Evolutionary conservation across 2,329 filamentous ascomycete genomes (phyloP).

Genomic region (Lecanoromycetidae sp.): DNA sequence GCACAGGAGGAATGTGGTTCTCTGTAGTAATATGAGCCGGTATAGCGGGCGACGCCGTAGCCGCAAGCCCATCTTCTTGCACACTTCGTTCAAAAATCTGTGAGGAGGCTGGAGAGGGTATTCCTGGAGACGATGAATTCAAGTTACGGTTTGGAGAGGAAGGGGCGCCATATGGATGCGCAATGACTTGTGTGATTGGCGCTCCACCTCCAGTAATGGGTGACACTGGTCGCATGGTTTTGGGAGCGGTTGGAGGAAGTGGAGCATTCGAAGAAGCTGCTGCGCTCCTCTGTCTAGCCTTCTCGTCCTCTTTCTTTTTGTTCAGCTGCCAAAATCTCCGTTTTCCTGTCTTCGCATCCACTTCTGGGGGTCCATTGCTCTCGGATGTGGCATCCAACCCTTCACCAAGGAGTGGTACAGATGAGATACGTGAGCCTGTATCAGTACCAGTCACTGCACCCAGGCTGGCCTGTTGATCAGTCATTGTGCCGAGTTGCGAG

Average conservation of each 20-base stretch:
- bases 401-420: slow-evolving; percentile 25
- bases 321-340: slow-evolving; percentile 49
- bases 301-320: slow-evolving; percentile 44
- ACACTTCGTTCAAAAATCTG: slow-evolving; percentile 91
- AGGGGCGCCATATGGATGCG: slow-evolving; percentile 33
- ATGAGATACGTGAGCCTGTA: slow-evolving; percentile 17
- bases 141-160: slow-evolving; percentile 55
- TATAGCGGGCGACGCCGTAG: slow-evolving; percentile 70
- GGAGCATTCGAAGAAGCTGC: slow-evolving; percentile 10
- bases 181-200: slow-evolving; percentile 16
- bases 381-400: slow-evolving; percentile 22
- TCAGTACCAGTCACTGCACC: slow-evolving; percentile 7
- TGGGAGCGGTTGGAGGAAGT: slow-evolving; percentile 24
- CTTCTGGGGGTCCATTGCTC: slow-evolving; percentile 19
- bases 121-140: slow-evolving; percentile 56
- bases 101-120: slow-evolving; percentile 63
- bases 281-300: slow-evolving; percentile 33
- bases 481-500: slow-evolving; percentile 3
- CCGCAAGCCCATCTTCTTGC: slow-evolving; percentile 59
- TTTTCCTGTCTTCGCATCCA: slow-evolving; percentile 37
- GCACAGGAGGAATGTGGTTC: slow-evolving; percentile 80
- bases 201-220: slow-evolving; percentile 23
- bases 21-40: slow-evolving; percentile 89
- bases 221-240: slow-evolving; percentile 23
- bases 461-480: slow-evolving; percentile 6